phyloP scores from a whole-genome alignment of 371 early-diverging fungal species.

The Apophysomyces variabilis region DNA sequence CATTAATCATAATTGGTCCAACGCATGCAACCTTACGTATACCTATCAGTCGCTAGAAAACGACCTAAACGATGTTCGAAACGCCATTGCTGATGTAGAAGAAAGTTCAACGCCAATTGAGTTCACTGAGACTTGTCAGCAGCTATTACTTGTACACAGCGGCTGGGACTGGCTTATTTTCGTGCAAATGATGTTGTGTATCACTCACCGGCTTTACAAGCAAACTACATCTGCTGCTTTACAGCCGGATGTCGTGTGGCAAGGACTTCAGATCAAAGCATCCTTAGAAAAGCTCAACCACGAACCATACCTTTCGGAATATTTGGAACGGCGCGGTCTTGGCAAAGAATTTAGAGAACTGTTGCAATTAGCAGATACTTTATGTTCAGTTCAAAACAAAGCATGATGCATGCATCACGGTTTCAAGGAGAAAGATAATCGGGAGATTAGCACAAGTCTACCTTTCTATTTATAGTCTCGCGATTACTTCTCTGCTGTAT shows the following conservation, averaged over 20 bases:
- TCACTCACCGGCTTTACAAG: constrained; percentile 17
- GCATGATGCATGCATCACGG: neutral
- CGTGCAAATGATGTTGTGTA: constrained; percentile 20
- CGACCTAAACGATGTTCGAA: constrained; percentile 56
- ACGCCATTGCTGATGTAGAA: constrained; percentile 59
- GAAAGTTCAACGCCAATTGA: constrained; percentile 49
- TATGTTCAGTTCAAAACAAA: neutral
- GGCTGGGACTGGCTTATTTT: constrained; percentile 64
- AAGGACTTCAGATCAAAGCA: constrained; percentile 17
- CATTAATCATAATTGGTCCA: constrained; percentile 80
- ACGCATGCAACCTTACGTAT: constrained; percentile 58
- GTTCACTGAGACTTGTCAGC: constrained; percentile 57
- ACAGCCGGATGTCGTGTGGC: constrained; percentile 24
- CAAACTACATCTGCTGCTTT: neutral
- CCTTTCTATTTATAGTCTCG: no score
- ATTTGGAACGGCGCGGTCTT: constrained; percentile 10
- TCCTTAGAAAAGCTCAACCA: constrained; percentile 4
- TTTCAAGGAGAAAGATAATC: neutral
- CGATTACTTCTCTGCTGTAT: no score
- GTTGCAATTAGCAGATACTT: neutral
- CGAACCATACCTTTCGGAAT: neutral
- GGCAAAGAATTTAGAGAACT: neutral
- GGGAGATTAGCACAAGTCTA: no score
- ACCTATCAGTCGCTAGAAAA: constrained; percentile 50
- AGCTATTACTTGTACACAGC: constrained; percentile 53